These are phyloP conservation scores for Apium graveolens DNA, from an alignment of 129 eudicot genomes.

Conservation along the genomic window DNA sequence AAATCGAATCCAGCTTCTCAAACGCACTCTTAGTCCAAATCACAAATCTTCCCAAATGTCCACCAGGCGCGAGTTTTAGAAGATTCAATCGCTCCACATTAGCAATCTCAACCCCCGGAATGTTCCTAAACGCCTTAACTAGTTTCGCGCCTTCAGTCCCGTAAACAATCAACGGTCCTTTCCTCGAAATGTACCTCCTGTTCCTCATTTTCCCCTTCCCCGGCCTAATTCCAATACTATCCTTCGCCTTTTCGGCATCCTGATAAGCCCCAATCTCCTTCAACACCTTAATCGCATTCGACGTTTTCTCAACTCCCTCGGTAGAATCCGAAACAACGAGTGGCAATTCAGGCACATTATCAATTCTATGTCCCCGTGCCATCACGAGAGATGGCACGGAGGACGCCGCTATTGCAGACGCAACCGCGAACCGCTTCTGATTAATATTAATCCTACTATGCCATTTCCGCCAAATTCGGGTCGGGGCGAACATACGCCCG, in stretches of 20 bases:
- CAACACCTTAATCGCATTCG: constrained; percentile 43
- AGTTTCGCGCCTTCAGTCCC: constrained; percentile 76
- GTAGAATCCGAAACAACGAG: constrained; percentile 55
- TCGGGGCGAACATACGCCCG: constrained; percentile 83
- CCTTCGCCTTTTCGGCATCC: constrained; percentile 85
- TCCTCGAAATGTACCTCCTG: constrained; percentile 57
- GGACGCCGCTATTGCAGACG: constrained; percentile 67
- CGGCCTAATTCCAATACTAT: constrained; percentile 53
- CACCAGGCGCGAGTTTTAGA: constrained; percentile 81
- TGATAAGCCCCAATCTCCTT: constrained; percentile 63
- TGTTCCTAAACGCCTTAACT: constrained; percentile 69
- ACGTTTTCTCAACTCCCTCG: constrained; percentile 65
- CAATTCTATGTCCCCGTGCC: constrained; percentile 71
- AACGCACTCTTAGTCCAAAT: constrained; percentile 85
- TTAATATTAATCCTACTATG: constrained; percentile 51
- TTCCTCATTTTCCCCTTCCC: constrained; percentile 85
- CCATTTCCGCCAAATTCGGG: constrained; percentile 76
- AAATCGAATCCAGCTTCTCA: constrained; percentile 73
- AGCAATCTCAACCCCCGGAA: constrained; percentile 70
- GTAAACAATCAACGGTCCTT: constrained; percentile 72
- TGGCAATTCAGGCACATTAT: constrained; percentile 62
- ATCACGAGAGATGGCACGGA: constrained; percentile 67
- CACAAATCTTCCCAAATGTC: constrained; percentile 75
- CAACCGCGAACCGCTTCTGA: constrained; percentile 67
- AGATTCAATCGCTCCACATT: constrained; percentile 66